These are phyloP conservation scores for Pseudogymnoascus sp. DNA, from an alignment of 2,329 filamentous ascomycete genomes.

Conservation along the genomic window DNA sequence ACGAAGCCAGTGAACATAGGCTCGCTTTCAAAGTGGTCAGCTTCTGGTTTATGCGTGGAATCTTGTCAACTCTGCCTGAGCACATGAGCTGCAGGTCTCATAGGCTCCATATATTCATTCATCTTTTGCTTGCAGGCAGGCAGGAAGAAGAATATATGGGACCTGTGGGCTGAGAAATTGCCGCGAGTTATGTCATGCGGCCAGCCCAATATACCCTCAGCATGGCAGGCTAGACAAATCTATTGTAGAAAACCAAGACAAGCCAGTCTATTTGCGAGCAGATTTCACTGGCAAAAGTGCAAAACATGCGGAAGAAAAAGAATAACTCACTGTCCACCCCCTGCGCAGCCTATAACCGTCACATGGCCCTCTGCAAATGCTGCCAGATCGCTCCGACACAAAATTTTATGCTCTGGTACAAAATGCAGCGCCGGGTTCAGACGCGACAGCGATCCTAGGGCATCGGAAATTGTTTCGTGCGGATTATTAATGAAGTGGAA, in stretches of 20 bases:
- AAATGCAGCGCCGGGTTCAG: constrained; percentile 20
- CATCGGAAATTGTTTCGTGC: constrained; percentile 21
- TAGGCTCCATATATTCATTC: too few species aligned
- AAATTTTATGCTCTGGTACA: constrained; percentile 19
- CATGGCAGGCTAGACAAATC: background rate
- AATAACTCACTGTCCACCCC: constrained; percentile 22
- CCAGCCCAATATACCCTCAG: background rate
- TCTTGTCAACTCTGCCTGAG: background rate
- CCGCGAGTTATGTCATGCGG: background rate
- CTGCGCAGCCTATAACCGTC: constrained; percentile 23
- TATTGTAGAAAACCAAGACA: background rate
- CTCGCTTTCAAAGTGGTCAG: background rate
- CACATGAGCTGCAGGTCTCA: background rate
- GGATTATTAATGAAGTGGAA: constrained; percentile 17
- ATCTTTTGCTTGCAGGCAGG: background rate
- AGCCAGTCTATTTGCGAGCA: background rate
- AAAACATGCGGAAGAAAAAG: background rate
- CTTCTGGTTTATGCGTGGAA: background rate
- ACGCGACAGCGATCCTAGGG: constrained; percentile 19
- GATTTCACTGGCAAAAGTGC: background rate
- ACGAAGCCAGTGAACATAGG: constrained; percentile 12
- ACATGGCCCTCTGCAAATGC: constrained; percentile 22
- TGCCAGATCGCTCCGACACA: constrained; percentile 21
- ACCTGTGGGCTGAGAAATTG: background rate
- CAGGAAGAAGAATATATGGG: background rate